Evolutionary conservation across 805 yeast species (phyloP).

Genomic region (Hanseniaspora pseudoguilliermondii): DNA sequence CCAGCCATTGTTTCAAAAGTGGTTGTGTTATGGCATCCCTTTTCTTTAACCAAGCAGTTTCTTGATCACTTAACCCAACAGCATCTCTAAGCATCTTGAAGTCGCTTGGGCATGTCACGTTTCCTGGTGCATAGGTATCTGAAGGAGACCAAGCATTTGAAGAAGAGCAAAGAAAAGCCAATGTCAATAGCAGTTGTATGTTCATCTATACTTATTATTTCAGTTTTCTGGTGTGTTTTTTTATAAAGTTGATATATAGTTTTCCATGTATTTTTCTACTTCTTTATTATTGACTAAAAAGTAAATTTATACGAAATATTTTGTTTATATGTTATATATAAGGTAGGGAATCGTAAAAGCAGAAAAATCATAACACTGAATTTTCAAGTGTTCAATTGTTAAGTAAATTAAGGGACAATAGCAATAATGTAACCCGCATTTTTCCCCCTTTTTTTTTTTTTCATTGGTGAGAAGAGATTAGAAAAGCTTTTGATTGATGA

Average conservation of each 20-base stretch:
- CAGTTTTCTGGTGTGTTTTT: background rate
- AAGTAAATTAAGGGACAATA: no score
- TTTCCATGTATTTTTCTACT: background rate
- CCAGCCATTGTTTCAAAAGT: constrained; percentile 35
- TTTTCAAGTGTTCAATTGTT: no score
- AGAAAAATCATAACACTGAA: no score
- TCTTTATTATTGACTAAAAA: no score
- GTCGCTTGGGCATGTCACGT: constrained; percentile 40
- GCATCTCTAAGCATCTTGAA: constrained; percentile 38
- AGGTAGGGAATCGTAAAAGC: no score
- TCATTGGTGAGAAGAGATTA: background rate
- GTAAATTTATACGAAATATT: no score
- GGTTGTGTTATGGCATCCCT: constrained; percentile 37
- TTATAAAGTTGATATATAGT: no score
- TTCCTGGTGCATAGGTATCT: constrained; percentile 49
- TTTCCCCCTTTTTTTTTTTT: background rate
- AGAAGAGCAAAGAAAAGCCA: background rate
- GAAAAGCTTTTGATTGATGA: background rate
- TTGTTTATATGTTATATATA: no score
- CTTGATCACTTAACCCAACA: constrained; percentile 33
- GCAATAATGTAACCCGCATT: no score
- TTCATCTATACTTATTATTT: background rate
- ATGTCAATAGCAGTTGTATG: background rate
- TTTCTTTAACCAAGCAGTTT: constrained; percentile 39
- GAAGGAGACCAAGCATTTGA: constrained; percentile 40